Evolutionary conservation across 2,329 filamentous ascomycete genomes (phyloP).

Genomic region (Fusarium sarcochroum): DNA sequence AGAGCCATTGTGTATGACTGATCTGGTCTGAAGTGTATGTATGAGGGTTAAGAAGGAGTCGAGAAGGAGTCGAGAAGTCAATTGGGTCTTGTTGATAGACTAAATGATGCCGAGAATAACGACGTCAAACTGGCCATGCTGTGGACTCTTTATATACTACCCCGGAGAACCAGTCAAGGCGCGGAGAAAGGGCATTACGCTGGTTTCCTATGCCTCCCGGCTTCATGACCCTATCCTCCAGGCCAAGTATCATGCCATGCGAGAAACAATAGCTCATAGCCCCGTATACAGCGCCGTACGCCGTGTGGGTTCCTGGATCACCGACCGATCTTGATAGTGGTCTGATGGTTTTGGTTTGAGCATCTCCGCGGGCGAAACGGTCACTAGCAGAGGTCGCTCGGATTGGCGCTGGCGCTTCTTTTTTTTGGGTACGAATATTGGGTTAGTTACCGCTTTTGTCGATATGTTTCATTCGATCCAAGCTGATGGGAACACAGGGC

Average conservation of each 20-base stretch:
- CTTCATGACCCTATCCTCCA: neutral
- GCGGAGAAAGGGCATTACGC: constrained; percentile 44
- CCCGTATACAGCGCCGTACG: constrained; percentile 21
- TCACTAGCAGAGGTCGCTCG: neutral
- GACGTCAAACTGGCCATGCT: constrained; percentile 8
- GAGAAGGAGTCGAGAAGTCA: neutral
- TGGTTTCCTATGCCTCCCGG: constrained; percentile 1
- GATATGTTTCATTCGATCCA: constrained; percentile 23
- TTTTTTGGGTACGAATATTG: constrained; percentile 14
- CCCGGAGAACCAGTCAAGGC: constrained; percentile 40
- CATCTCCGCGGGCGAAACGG: constrained; percentile 46
- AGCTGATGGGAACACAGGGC: constrained; percentile 17
- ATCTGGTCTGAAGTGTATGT: constrained; percentile 1
- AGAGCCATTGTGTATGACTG: constrained; percentile 60
- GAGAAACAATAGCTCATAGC: constrained; percentile 19
- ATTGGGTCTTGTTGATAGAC: constrained; percentile 17
- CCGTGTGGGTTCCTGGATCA: constrained; percentile 39
- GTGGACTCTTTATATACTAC: constrained; percentile 36
- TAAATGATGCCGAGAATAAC: constrained; percentile 19
- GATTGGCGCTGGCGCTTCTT: constrained; percentile 12
- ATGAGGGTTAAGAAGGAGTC: too few species aligned
- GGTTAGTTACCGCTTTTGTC: constrained; percentile 13
- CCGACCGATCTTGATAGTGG: constrained; percentile 38
- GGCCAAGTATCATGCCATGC: constrained; percentile 30
- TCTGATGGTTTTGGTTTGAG: constrained; percentile 40